These are phyloP conservation scores for Blastocystis sp. DNA, from an alignment of 352 stramenopile genomes.

Conservation along the genomic window DNA sequence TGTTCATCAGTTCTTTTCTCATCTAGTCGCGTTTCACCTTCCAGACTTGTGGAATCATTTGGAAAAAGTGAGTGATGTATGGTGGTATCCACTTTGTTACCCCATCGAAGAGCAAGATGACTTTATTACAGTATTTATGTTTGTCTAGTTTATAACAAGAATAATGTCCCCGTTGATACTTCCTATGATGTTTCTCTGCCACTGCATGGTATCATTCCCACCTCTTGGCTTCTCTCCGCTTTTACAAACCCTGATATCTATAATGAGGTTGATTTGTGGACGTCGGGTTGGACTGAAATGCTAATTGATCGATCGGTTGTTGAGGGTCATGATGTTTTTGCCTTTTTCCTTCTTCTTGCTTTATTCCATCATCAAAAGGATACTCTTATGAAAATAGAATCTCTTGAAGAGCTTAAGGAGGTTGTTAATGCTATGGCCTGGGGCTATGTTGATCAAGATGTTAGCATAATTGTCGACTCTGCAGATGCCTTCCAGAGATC, in stretches of 20 bases:
- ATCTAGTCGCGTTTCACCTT: not conserved
- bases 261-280: not conserved
- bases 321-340: not conserved
- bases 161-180: too few relatives aligned
- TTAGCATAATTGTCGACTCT: not conserved
- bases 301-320: not conserved
- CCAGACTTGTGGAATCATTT: not conserved
- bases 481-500: not conserved
- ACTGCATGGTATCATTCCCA: not conserved
- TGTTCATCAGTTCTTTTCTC: not conserved
- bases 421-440: not conserved
- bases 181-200: not conserved
- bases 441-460: not conserved
- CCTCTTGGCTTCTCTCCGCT: not conserved
- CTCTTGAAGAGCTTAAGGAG: not conserved
- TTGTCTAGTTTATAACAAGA: not conserved
- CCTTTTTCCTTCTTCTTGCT: not conserved
- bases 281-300: not conserved
- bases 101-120: slow-evolving; percentile 16
- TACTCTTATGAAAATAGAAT: not conserved
- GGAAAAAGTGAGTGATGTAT: not conserved
- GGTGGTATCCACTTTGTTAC: not conserved
- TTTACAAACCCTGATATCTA: not conserved
- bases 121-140: not conserved
- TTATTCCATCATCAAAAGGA: not conserved